These are phyloP conservation scores for Plantago major DNA, from an alignment of 257 asterid genomes.

Conservation along the genomic window DNA sequence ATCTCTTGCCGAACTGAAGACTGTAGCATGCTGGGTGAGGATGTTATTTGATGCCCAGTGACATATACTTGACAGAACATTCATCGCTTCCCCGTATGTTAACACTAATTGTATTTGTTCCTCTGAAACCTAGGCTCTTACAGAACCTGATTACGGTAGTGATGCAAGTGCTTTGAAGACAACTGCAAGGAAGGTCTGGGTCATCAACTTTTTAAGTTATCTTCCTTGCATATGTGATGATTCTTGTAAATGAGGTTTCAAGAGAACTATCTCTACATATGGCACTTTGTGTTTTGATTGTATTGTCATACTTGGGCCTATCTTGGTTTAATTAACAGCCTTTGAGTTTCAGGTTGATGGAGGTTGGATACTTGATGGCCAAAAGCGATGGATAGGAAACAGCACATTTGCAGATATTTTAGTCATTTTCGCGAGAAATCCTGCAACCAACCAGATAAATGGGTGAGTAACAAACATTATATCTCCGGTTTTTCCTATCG, in stretches of 20 bases:
- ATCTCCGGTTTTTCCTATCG: not conserved
- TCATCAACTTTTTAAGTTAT: constrained; percentile 12
- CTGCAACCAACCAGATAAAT: constrained; percentile 72
- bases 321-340: constrained; percentile 5
- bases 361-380: constrained; percentile 97
- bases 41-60: constrained; percentile 8
- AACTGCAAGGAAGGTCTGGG: constrained; percentile 77
- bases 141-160: constrained; percentile 96
- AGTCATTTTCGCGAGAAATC: constrained; percentile 80
- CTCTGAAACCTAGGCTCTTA: constrained; percentile 55
- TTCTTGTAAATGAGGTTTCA: not conserved
- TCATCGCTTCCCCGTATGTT: not conserved
- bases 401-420: constrained; percentile 89
- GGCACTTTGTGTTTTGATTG: not conserved
- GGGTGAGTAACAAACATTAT: constrained; percentile 41
- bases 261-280: not conserved
- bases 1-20: constrained; percentile 69
- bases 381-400: constrained; percentile 98
- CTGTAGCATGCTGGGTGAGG: constrained; percentile 89
- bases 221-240: not conserved
- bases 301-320: not conserved
- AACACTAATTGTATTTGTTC: constrained; percentile 17
- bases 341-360: constrained; percentile 74
- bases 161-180: constrained; percentile 90
- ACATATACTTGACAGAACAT: constrained; percentile 9